Base-by-base conservation (phyloP, 1,284 basidiomycete species). In the Malassezia sympodialis region DNA sequence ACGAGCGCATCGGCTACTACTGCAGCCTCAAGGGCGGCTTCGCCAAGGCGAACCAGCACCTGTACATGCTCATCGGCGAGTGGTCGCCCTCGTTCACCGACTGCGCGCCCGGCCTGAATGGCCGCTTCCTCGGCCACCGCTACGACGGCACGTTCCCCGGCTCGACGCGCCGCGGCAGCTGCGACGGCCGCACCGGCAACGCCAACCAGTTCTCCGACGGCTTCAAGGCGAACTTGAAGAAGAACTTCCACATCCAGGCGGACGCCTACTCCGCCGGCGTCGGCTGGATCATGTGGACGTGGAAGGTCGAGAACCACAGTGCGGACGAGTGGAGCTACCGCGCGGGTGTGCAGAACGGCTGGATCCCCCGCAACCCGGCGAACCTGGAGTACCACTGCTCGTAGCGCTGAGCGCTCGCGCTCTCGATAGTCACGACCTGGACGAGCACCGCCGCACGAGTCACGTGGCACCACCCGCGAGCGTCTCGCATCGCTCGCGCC, bases 201-300 rank as follows among this genome's bases (percentile, higher is more conserved):
- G 84, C 81, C 3, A 80, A 81, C 7, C 77, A 79, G 15, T 94
- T 91, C 76, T 86, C 82, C 67, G 75, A 80, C 21, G 79, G 78
- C 56, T 94, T 88, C 80, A 93, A 90, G 81, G 81, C 79, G 1
- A 88, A 87, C 79, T 77, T 96, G 53, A 78, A 86, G 47, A 80
- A 85, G 72, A 84, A 81, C 76, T 96, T 84, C 82, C 88, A 91
- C 73, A 86, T 86, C 0, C 90, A 94, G 60, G 65, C 62, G 17
- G 61, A 64, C 44, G 65, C 67, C 14, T 72, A 72, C 49, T 73
- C 75, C 56, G 56, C 50, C 14, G 63, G 69, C 12, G 80, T 82
- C 49, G 86, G 86, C n/a, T 88, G 85, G 85, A 78, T 85, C n/a
- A 85, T 80, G 70, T 87, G 86, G 86, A 82, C 85, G 11, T 87